Base-by-base conservation (phyloP, 139 green algal species). In the Chlorella sorokiniana region DNA sequence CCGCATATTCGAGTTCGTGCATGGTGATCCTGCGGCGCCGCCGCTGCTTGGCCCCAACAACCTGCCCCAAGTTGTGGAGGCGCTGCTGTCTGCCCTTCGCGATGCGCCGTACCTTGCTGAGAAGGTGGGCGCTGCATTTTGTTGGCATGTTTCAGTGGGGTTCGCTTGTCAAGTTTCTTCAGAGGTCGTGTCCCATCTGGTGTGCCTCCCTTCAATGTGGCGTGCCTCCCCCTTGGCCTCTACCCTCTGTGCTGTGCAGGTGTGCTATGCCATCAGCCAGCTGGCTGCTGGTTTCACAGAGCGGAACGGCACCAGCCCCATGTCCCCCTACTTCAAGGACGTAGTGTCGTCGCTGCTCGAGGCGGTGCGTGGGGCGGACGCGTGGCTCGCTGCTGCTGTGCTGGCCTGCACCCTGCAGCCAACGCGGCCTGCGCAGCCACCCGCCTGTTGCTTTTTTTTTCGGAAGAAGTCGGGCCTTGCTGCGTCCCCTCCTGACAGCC, bases 1-100 rank as follows among this genome's bases (percentile, higher is more conserved):
- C 27, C 92, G 94, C 59, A 97, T 99, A 42, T 98, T 97, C 84
- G 93, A 99, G 89, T 96, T 96, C 85, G 87, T 98, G 82, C 95
- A 98, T 68, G 87, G 87, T 29, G 84, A 85, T 23, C 73, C 88
- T n/a, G 25, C 62, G 8, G n/a, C 61, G 42, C 84, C 69, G 68
- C 77, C 87, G 35, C 69, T 95, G 11, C 81, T 92, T 56, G 93
- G 74, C 27, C 40, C 90, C 25, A 40, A 88, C 40, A 90, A 89
- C 45, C 81, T 97, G 67, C 77, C 89, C 5, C 79, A 92, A 52
- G 92, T 95, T 44, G 77, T 98, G 23, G 75, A 90, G 61, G 91
- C 93, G 42, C 86, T 86, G 33, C 86, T 95, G 45, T 84, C 87
- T 0, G 78, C 78, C 79, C 88, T 96, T 22, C 88, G 91, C 45